Percentiles rank a stretch among this genome's conserved stretches.
phyloP scores from a whole-genome alignment of 768 basidiomycete genomes.

The Phylloporus sp. region DNA sequence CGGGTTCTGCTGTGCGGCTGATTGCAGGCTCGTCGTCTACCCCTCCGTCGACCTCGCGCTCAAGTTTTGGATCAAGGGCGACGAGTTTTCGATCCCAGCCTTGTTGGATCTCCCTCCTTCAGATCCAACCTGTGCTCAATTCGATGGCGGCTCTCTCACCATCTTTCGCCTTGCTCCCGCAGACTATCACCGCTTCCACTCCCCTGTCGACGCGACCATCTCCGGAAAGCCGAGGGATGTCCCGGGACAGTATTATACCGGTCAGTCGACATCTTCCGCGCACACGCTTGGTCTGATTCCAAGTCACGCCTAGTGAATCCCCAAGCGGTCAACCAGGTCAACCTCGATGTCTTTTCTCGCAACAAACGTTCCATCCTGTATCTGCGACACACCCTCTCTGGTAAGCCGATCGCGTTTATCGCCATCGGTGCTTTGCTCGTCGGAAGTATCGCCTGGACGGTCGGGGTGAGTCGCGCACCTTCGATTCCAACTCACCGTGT shows the following conservation, averaged over 20 bases:
- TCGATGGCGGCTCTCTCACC: conserved; percentile 48
- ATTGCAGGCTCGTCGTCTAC: conserved; percentile 71
- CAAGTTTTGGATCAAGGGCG: conserved; percentile 75
- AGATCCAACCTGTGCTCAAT: conserved; percentile 37
- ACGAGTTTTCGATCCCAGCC: conserved; percentile 57
- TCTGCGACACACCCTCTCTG: conserved; percentile 43
- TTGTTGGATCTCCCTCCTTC: conserved; percentile 47
- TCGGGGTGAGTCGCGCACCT: conserved; percentile 13
- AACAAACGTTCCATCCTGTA: too few species aligned
- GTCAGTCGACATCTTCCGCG: too few species aligned
- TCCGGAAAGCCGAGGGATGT: conserved; percentile 39
- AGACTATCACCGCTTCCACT: conserved; percentile 81
- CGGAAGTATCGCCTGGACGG: conserved; percentile 67
- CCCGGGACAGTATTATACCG: too few species aligned
- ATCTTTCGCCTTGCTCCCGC: conserved; percentile 76
- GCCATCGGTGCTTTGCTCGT: conserved; percentile 81
- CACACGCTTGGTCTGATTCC: background rate
- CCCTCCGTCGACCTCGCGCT: conserved; percentile 53
- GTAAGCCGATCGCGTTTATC: conserved; percentile 56
- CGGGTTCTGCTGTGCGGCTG: conserved; percentile 61
- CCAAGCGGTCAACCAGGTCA: conserved; percentile 65
- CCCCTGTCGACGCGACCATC: conserved; percentile 55
- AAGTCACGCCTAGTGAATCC: conserved; percentile 56
- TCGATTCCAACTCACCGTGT: background rate
- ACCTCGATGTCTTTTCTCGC: conserved; percentile 62